phyloP scores from a whole-genome alignment of 805 yeast species.

The Kodamaea neixiangensis region DNA sequence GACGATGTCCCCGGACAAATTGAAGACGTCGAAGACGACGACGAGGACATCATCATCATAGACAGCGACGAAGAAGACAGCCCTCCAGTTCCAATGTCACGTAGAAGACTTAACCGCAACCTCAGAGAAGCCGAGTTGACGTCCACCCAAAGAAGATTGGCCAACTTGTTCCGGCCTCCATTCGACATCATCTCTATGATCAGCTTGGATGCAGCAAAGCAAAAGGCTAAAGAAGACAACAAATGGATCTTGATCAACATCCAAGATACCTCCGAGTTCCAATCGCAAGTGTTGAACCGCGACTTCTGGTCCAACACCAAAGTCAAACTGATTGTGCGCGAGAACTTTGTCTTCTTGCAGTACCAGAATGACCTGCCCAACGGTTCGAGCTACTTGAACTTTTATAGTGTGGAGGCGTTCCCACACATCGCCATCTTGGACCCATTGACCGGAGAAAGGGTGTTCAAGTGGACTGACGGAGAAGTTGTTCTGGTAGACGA shows the following conservation, averaged over 20 bases:
- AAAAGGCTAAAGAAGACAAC: constrained; percentile 57
- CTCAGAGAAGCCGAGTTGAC: constrained; percentile 38
- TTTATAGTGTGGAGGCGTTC: constrained; percentile 66
- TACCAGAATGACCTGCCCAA: constrained; percentile 75
- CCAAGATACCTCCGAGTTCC: constrained; percentile 82
- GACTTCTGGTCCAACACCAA: constrained; percentile 83
- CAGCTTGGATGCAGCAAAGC: constrained; percentile 73
- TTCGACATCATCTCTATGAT: constrained; percentile 77
- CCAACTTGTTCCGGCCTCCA: constrained; percentile 88
- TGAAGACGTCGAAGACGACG: constrained; percentile 37
- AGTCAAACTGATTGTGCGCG: constrained; percentile 63
- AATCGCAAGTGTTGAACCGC: constrained; percentile 86
- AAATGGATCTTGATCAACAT: constrained; percentile 89
- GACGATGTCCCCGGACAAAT: constrained; percentile 21
- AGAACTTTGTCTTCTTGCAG: constrained; percentile 80
- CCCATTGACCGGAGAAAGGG: constrained; percentile 93
- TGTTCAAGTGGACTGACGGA: constrained; percentile 69
- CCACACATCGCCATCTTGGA: constrained; percentile 94
- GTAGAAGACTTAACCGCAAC: constrained; percentile 30
- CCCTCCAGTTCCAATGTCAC: constrained; percentile 12
- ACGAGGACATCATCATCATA: constrained; percentile 24
- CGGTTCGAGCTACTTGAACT: constrained; percentile 70
- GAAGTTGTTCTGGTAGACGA: constrained; percentile 56
- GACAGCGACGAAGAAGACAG: constrained; percentile 17
- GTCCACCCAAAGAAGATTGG: constrained; percentile 67